Base-by-base conservation (phyloP, 2,329 filamentous ascomycete species). In the Rhinocladiella mackenziei region DNA sequence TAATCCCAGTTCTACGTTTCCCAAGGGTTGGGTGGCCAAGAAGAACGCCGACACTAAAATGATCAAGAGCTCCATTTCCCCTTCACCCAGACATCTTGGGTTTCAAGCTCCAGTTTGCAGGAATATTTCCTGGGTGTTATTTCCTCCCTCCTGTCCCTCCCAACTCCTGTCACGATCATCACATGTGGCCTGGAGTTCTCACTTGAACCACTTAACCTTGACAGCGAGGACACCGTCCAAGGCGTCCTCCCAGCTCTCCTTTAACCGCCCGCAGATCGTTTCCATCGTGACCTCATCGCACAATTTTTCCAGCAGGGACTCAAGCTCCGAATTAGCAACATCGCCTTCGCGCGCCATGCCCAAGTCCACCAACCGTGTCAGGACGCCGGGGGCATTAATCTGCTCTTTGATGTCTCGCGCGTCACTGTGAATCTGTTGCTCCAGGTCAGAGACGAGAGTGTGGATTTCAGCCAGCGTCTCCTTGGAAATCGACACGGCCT, bases 171-270 rank as follows among this genome's bases (percentile, higher is more conserved):
- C 20, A 19, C 13, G 22, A 7, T 11, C 7, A 26, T 26, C 23
- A 26, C 23, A 7, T 26, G 11, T 11, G 7, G 23, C 7, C 7
- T 26, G 23, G 7, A 26, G 11, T 17, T 13, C 18, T 42, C 29
- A 49, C 26, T 48, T 48, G 17, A 36, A 41, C 3, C 39, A 14
- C 34, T 54, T 47, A 36, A 55, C 47, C 40, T 51, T 56, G 3
- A 53, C 43, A 18, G 39, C 40, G 45, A 69, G 43, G 26, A 71
- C 54, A 3, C 68, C 67, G 39, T 67, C 62, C 17, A 72, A 58
- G 4, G 61, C 67, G 41, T 70, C 68, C 35, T 70, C 67, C 69
- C 69, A 72, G 51, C 69, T 71, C 46, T 71, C 68, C 60, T 65
- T 69, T 52, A 72, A 55, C 22, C 60, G 58, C n/a, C 65, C 67